Percentiles rank a stretch among this genome's conserved stretches.
Conservation (phyloP, 176 grass and related monocot species). For the Ananas comosus region DNA sequence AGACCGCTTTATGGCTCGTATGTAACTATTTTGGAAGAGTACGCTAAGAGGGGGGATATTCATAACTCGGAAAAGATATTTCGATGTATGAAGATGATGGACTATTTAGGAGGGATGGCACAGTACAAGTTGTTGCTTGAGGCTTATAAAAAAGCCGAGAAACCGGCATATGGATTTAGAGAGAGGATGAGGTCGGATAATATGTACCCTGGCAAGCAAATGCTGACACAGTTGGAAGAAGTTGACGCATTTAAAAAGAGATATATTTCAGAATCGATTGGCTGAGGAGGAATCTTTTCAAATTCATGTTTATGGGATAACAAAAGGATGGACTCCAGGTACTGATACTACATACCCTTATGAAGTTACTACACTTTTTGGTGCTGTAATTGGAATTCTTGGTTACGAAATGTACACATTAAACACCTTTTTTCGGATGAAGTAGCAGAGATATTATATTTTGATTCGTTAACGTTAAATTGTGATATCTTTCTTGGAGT, state of each 20-base stretch:
- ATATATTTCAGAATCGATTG: slow-evolving; percentile 14
- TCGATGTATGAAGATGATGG: slow-evolving; percentile 26
- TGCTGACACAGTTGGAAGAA: slow-evolving; percentile 10
- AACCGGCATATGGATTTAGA: slow-evolving; percentile 48
- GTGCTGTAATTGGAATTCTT: no score
- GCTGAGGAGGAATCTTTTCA: slow-evolving; percentile 15
- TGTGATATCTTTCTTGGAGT: no score
- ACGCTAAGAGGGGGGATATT: slow-evolving; percentile 54
- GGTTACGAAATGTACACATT: no score
- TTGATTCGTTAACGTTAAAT: no score
- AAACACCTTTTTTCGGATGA: no score
- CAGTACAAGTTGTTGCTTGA: slow-evolving; percentile 50
- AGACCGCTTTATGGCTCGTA: slow-evolving; percentile 38
- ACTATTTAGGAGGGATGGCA: slow-evolving; percentile 23
- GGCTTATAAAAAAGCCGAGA: slow-evolving; percentile 54
- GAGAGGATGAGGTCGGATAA: slow-evolving; percentile 61
- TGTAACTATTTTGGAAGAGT: slow-evolving; percentile 40
- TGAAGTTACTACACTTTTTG: neutral
- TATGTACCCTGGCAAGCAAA: slow-evolving; percentile 13
- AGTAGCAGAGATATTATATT: no score
- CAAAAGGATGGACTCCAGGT: neutral
- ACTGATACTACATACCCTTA: neutral
- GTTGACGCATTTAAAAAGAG: slow-evolving; percentile 26
- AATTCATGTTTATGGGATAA: slow-evolving; percentile 2
- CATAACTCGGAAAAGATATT: slow-evolving; percentile 71